Base-by-base conservation (phyloP, 176 grass and related monocot genomes). In the Olyra latifolia region DNA sequence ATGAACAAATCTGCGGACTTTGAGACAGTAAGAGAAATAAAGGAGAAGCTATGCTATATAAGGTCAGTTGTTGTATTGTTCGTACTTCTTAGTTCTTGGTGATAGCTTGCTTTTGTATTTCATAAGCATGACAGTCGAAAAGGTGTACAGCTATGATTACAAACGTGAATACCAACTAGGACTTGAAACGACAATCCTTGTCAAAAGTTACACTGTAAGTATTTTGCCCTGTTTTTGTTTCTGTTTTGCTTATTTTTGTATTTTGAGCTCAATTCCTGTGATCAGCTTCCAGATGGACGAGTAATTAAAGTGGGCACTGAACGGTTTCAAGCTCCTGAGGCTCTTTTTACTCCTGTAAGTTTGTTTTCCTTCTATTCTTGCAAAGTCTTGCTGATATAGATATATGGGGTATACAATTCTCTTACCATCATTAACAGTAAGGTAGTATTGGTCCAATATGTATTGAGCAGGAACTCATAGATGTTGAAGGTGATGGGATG, bases 281-380 rank as follows among this genome's bases (percentile, higher is more conserved):
- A 87, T 89, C 84, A 98, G 92, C 90, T 98, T 85, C 96, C 96
- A 89, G 96, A 98, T 93, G 92, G 92, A 86, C 91, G 96, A 87
- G 92, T 98, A 75, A 98, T 98, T 87, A 98, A 95, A 89, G 90
- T 98, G n/a, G 92, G 96, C 27, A 98, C 92, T 29, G 96, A 98
- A 74, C 67, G 92, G 24, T 98, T 98, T 84, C 96, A 98, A 83
- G 96, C 96, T 47, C 90, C 92, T 8, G 92, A 98, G 82, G 96
- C 96, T 72, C 92, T 98, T 84, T 98, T 98, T 78, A 93, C 92
- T 83, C 96, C 96, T 50, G 88, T 98, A 91, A 85, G 83, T 76
- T 30, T 85, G n/a, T 75, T 68, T 35, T 27, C 54, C 30, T 68
- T 57, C n/a, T 57, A 14, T 68, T 76, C 28, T 49, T 72, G 19